Evolutionary conservation across 2,329 filamentous ascomycete genomes (phyloP), one percentile per base, ranked within the genome.

Genomic region (Pseudogymnoascus sp.): DNA sequence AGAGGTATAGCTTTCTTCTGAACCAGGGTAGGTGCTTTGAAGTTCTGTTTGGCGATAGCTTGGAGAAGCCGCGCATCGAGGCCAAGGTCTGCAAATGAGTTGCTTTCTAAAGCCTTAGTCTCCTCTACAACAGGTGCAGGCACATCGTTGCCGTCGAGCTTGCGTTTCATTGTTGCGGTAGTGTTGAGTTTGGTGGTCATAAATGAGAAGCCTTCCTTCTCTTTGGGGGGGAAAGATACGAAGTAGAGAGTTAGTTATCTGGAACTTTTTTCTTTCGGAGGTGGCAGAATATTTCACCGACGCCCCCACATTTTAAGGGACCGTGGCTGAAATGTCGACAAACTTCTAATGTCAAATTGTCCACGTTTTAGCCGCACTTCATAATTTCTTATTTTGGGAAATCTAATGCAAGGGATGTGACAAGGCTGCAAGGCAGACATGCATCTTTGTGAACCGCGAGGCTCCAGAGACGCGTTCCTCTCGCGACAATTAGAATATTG

Each of bases 1-100:
- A 97, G 76, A 1, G 94, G 94, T 64, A 99, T 96, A 1, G 90
- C 90, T 74, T 88, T 87, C 41, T 85, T 82, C 75, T 99, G 94
- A 1, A 97, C 89, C 11, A 87, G 82, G n/a, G 94, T 97, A 12
- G 94, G 94, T 62, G 86, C 85, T 64, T 87, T 81, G 77, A 92
- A 97, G 73, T 88, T 87, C 74, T 94, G 88, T 71, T 89, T 87
- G 53, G 88, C 87, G 67, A 97, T 82, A 60, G 89, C 91, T 77
- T 96, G 90, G 35, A 97, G 80, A 30, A 99, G 79, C 66, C 94
- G 86, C 8, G 91, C 77, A 71, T 99, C 94, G 64, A 99, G 85
- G 64, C 85, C 86, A 64, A 97, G 82, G 61, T 85, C 82, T 65
- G 87, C 80, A 71, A 97, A 99, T 3, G 85, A 84, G 20, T 53